These are phyloP conservation scores for Croton laevigatus DNA, from an alignment of 441 rosid genomes.

Conservation along the genomic window DNA sequence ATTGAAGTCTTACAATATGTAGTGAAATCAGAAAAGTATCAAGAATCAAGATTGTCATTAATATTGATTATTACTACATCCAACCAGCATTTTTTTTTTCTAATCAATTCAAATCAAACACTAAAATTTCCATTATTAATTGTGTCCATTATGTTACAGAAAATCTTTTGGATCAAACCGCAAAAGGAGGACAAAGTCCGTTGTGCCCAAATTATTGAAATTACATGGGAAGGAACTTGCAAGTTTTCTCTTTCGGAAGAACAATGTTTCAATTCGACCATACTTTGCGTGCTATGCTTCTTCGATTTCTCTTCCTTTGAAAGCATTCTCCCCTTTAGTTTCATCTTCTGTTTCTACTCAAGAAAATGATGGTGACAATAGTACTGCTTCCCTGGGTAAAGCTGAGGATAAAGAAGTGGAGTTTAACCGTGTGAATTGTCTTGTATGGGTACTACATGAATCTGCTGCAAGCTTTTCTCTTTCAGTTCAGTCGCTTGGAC, in stretches of 20 bases:
- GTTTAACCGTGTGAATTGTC: conserved; percentile 52
- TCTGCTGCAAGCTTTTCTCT: conserved; percentile 55
- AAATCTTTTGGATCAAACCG: conserved; percentile 29
- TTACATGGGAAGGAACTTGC: conserved; percentile 27
- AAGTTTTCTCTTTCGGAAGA: conserved; percentile 20
- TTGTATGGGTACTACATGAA: conserved; percentile 60
- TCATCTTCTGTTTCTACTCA: conserved; percentile 28
- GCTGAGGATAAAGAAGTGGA: conserved; percentile 26
- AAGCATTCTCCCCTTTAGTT: conserved; percentile 32
- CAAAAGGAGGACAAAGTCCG: conserved; percentile 22
- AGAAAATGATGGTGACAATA: conserved; percentile 30
- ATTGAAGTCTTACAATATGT: not conserved
- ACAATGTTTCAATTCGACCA: conserved; percentile 19
- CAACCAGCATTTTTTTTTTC: not conserved
- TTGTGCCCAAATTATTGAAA: conserved; percentile 23
- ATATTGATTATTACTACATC: not conserved
- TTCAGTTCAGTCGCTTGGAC: conserved; percentile 45
- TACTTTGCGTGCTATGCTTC: conserved; percentile 20
- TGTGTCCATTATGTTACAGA: conserved; percentile 30
- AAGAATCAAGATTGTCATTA: not conserved
- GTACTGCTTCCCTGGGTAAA: conserved; percentile 20
- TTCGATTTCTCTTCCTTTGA: conserved; percentile 24
- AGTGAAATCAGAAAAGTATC: not conserved
- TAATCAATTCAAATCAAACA: not conserved
- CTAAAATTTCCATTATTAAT: conserved; percentile 15